Conservation (phyloP, 2,329 filamentous ascomycete genomes). For the Fusarium napiforme region DNA sequence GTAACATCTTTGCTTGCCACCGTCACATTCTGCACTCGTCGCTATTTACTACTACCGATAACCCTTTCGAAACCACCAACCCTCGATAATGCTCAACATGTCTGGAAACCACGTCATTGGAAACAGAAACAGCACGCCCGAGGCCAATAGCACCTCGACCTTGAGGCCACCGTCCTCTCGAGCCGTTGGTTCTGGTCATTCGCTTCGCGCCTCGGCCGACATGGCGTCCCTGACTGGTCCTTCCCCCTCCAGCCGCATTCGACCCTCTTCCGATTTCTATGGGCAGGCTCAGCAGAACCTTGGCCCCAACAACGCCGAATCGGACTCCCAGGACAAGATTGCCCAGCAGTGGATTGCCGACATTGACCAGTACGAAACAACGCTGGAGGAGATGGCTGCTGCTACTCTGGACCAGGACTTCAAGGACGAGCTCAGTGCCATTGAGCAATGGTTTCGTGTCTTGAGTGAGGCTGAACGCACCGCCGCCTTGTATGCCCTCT, state of each 20-base stretch:
- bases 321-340: constrained; percentile 88
- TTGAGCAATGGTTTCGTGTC: constrained; percentile 99
- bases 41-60: constrained; percentile 9
- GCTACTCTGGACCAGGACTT: constrained; percentile 99
- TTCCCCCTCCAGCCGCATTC: constrained; percentile 80
- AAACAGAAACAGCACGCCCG: constrained; percentile 97
- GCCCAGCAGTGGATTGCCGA: constrained; percentile 99
- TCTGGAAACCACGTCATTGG: constrained; percentile 76
- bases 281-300: constrained; percentile 78
- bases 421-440: constrained; percentile 98
- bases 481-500: constrained; percentile 90
- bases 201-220: constrained; percentile 93
- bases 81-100: constrained; percentile 66
- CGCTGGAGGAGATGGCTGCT: constrained; percentile 97
- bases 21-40: constrained; percentile 34
- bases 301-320: constrained; percentile 74
- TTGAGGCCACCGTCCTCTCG: constrained; percentile 86
- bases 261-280: constrained; percentile 95
- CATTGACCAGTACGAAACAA: constrained; percentile 99
- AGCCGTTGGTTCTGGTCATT: constrained; percentile 80
- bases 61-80: constrained; percentile 14
- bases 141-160: constrained; percentile 83
- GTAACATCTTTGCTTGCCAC: constrained; percentile 36
- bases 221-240: constrained; percentile 83
- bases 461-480: constrained; percentile 96